phyloP scores from a whole-genome alignment of 345 rosid genomes.

The Anacardium occidentale region DNA sequence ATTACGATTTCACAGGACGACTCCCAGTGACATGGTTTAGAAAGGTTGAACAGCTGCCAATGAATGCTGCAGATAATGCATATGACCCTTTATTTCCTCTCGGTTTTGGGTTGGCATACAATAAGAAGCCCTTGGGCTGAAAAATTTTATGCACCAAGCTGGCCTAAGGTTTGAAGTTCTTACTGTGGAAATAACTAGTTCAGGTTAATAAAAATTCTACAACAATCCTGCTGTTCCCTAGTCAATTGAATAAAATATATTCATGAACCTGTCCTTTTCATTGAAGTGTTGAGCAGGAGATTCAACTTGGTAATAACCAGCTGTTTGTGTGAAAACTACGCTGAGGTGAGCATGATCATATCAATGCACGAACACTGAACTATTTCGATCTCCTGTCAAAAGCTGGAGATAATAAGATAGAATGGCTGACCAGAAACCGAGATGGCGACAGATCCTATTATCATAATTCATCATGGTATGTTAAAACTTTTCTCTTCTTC shows the following conservation, averaged over 20 bases:
- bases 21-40: constrained; percentile 83
- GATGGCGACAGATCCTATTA: background rate
- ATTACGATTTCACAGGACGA: constrained; percentile 53
- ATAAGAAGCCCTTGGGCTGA: constrained; percentile 14
- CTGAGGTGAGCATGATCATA: constrained; percentile 1
- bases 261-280: constrained; percentile 6
- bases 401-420: background rate
- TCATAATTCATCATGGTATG: constrained; percentile 15
- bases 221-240: constrained; percentile 4
- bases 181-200: background rate
- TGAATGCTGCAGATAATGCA: constrained; percentile 40
- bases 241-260: constrained; percentile 15
- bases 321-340: background rate
- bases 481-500: constrained; percentile 14
- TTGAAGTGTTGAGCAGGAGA: constrained; percentile 6
- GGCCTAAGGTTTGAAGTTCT: constrained; percentile 5
- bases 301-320: constrained; percentile 1
- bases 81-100: constrained; percentile 65
- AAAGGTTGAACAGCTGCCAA: constrained; percentile 49
- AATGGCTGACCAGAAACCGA: constrained; percentile 17
- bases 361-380: background rate
- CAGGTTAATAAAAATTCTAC: background rate
- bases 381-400: background rate
- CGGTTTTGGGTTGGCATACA: constrained; percentile 57
- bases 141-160: constrained; percentile 16